Evolutionary conservation across 208 protist species (phyloP).

Genomic region (Crithidia expoeki): DNA sequence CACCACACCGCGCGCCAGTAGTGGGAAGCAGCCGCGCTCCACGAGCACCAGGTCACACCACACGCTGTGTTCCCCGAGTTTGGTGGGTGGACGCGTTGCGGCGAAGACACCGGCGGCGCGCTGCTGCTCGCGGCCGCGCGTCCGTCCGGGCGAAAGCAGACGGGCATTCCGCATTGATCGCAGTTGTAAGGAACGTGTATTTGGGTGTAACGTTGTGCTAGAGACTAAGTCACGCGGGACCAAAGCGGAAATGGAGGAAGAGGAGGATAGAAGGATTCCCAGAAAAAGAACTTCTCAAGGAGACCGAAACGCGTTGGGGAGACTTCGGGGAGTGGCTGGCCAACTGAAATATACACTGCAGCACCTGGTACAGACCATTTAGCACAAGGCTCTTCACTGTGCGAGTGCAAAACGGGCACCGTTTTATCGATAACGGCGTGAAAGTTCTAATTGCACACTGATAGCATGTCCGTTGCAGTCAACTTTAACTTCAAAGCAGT

Average conservation of each 20-base stretch:
- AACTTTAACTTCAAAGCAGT: too few relatives aligned
- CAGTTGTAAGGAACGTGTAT: not conserved
- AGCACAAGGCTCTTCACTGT: too few relatives aligned
- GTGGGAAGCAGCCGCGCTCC: slow-evolving; percentile 47
- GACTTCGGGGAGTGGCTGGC: too few relatives aligned
- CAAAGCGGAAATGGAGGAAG: not conserved
- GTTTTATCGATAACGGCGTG: too few relatives aligned
- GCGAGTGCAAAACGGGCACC: too few relatives aligned
- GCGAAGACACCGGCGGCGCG: slow-evolving; percentile 7
- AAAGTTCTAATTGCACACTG: too few relatives aligned
- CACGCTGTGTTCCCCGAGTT: slow-evolving; percentile 34
- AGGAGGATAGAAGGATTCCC: too few relatives aligned
- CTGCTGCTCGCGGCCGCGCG: slow-evolving; percentile 14
- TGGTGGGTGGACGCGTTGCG: not conserved
- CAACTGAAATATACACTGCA: too few relatives aligned
- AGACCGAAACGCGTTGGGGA: too few relatives aligned
- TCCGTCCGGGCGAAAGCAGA: slow-evolving; percentile 3
- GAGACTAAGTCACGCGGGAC: not conserved
- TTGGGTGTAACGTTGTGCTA: not conserved
- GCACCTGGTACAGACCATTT: too few relatives aligned
- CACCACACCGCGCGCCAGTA: slow-evolving; percentile 46
- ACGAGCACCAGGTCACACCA: slow-evolving; percentile 53
- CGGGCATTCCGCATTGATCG: not conserved
- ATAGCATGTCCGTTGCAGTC: too few relatives aligned
- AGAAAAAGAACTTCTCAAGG: too few relatives aligned